A percentile compares a stretch with the other conserved stretches of the same genome.
These are phyloP conservation scores for Zoysia pacifica DNA, from an alignment of 176 grass and related monocot species.

Conservation along the genomic window DNA sequence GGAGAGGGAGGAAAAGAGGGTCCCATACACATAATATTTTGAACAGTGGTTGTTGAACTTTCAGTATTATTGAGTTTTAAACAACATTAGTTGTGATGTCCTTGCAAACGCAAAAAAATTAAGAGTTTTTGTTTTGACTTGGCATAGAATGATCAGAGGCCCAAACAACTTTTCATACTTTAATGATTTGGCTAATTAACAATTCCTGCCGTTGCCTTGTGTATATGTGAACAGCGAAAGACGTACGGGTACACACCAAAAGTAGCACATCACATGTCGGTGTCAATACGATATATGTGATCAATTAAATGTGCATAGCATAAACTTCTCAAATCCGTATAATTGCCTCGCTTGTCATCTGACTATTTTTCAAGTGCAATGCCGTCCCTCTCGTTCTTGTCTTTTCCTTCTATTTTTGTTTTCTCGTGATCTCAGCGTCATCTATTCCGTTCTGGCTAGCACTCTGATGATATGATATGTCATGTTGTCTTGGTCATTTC, in stretches of 20 bases:
- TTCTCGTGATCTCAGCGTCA: conserved; percentile 40
- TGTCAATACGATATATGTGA: conserved; percentile 33
- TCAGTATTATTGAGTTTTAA: conserved; percentile 33
- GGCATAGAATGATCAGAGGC: conserved; percentile 11
- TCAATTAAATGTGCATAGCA: conserved; percentile 29
- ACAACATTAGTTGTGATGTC: conserved; percentile 53
- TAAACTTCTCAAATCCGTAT: conserved; percentile 18
- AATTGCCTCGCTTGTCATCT: conserved; percentile 42
- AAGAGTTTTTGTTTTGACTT: conserved; percentile 46
- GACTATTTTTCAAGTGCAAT: conserved; percentile 47
- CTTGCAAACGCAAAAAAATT: conserved; percentile 1
- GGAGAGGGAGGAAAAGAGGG: not conserved
- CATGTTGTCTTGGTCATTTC: conserved; percentile 32
- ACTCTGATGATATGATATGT: conserved; percentile 38
- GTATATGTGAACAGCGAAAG: conserved; percentile 21
- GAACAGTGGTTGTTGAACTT: conserved; percentile 43
- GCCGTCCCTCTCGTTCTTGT: conserved; percentile 46
- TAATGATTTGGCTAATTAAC: conserved; percentile 20
- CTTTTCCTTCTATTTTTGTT: conserved; percentile 50
- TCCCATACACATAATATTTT: conserved; percentile 30
- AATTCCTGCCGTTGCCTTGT: not conserved
- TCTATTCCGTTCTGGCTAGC: conserved; percentile 34
- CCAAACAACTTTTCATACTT: not conserved
- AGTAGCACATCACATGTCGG: conserved; percentile 46
- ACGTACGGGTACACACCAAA: conserved; percentile 27